phyloP scores from a whole-genome alignment of 1,284 basidiomycete genomes.

The Cryptococcus maquisensis region DNA sequence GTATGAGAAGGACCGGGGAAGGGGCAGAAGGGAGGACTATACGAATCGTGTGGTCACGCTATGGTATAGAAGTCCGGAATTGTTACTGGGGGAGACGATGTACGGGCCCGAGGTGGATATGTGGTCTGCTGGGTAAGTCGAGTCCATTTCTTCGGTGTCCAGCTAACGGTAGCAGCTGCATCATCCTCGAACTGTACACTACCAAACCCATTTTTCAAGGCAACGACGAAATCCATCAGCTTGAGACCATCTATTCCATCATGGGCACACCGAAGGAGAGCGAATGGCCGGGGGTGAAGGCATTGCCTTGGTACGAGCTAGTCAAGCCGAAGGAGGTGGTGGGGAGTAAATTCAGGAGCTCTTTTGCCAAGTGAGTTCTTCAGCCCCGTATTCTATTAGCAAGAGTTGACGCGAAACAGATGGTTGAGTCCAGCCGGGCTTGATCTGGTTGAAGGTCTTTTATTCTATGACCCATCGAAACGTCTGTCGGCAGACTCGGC shows the following conservation, averaged over 20 bases:
- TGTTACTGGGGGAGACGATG: slow-evolving; percentile 90
- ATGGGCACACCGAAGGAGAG: slow-evolving; percentile 83
- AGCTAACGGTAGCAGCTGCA: slow-evolving; percentile 62
- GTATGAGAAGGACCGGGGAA: slow-evolving; percentile 72
- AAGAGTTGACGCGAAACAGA: slow-evolving; percentile 47
- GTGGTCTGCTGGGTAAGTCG: slow-evolving; percentile 93
- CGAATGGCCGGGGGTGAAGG: slow-evolving; percentile 75
- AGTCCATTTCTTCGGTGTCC: neutral
- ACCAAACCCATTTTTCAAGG: slow-evolving; percentile 95
- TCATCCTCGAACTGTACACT: slow-evolving; percentile 95
- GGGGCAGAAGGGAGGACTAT: slow-evolving; percentile 71
- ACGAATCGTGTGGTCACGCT: slow-evolving; percentile 98
- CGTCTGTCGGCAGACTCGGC: slow-evolving; percentile 76
- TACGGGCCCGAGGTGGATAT: slow-evolving; percentile 99
- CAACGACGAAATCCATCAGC: slow-evolving; percentile 92
- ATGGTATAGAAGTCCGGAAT: slow-evolving; percentile 97
- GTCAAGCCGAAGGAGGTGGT: slow-evolving; percentile 73
- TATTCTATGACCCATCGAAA: slow-evolving; percentile 75
- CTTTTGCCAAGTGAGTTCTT: slow-evolving; percentile 67
- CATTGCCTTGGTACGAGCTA: slow-evolving; percentile 97
- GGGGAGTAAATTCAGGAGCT: slow-evolving; percentile 67
- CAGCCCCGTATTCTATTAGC: neutral
- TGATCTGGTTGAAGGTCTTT: slow-evolving; percentile 73
- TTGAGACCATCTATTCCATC: slow-evolving; percentile 84
- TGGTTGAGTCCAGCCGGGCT: slow-evolving; percentile 78